Evolutionary conservation across 1,284 basidiomycete genomes (phyloP).

Genomic region (Cutaneotrichosporon arboriforme): DNA sequence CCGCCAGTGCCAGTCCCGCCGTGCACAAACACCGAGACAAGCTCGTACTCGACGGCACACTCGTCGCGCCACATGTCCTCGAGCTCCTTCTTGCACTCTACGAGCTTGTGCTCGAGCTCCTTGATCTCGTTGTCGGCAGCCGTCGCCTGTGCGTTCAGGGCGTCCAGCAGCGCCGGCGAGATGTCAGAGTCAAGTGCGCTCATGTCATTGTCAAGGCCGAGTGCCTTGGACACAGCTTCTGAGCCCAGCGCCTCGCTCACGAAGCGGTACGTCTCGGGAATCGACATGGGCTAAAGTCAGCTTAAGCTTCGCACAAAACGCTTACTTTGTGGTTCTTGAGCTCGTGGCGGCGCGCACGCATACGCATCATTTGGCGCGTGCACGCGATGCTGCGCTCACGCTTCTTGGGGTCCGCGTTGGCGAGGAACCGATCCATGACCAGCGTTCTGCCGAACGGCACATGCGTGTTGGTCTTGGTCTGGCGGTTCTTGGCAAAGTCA

Average conservation of each 20-base stretch:
- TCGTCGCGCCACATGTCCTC: constrained; percentile 73
- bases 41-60: constrained; percentile 68
- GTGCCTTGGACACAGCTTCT: constrained; percentile 39
- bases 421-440: constrained; percentile 87
- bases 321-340: constrained; percentile 58
- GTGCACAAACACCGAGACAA: constrained; percentile 95
- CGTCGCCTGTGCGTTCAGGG: constrained; percentile 53
- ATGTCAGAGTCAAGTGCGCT: constrained; percentile 50
- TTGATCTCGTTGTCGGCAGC: constrained; percentile 60
- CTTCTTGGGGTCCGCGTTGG: constrained; percentile 65
- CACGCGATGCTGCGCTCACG: constrained; percentile 64
- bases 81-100: constrained; percentile 61
- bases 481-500: constrained; percentile 60
- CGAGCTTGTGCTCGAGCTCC: constrained; percentile 55
- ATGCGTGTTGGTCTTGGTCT: constrained; percentile 94
- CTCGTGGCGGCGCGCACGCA: constrained; percentile 61
- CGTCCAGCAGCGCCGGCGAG: constrained; percentile 27
- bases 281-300: constrained; percentile 30
- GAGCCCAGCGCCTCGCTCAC: constrained; percentile 24
- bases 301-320: neutral
- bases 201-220: constrained; percentile 2
- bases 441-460: constrained; percentile 83
- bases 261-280: constrained; percentile 31
- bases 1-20: constrained; percentile 59
- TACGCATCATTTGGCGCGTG: constrained; percentile 59